Base-by-base conservation (phyloP, 169 alveolate genomes). In the Cryptosporidium andersoni region DNA sequence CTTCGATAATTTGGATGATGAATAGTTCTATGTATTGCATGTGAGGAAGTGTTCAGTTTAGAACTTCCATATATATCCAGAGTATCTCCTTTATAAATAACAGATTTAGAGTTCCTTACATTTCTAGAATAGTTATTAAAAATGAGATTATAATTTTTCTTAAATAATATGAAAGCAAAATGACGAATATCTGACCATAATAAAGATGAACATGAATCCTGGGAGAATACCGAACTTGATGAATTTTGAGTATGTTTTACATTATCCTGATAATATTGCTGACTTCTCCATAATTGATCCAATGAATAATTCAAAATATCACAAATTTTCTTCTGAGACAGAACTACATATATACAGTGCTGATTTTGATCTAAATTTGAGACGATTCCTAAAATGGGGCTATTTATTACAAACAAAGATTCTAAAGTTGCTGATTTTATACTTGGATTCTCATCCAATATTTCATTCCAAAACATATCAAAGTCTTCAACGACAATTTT, bases 131-230 rank as follows among this genome's bases (percentile, higher is more conserved):
- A 34, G 12, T 55, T 56, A 58, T 49, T 55, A n/a, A 62, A 34
- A 16, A 60, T 60, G 2, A 74, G 74, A 74, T 74, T 74, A 66
- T 58, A 48, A 39, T 74, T 74, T 49, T 43, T 74, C 43, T 74
- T 74, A 63, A 74, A 74, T 39, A 74, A 11, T 47, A 74, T 74
- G 47, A 36, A 74, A 9, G 85, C 39, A 25, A 56, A 74, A 11
- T 74, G 85, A 39, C 85, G 85, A 8, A 74, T 60, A 60, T 74
- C 85, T 1, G 85, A 45, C 85, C 85, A 74, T 45, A 45, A n/a
- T 16, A 74, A 48, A 16, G 74, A 51, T 5, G 85, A 74, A 16
- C 55, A 63, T 36, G 55, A 66, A 16, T 74, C 85, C 42, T 74
- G 74, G 4, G 63, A 58, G 55, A 48, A 74, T 58, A 48, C 55